Evolutionary conservation across 2,329 filamentous ascomycete species (phyloP), one percentile per base, ranked within the genome.

Genomic region (Malbranchea cinnamomea): DNA sequence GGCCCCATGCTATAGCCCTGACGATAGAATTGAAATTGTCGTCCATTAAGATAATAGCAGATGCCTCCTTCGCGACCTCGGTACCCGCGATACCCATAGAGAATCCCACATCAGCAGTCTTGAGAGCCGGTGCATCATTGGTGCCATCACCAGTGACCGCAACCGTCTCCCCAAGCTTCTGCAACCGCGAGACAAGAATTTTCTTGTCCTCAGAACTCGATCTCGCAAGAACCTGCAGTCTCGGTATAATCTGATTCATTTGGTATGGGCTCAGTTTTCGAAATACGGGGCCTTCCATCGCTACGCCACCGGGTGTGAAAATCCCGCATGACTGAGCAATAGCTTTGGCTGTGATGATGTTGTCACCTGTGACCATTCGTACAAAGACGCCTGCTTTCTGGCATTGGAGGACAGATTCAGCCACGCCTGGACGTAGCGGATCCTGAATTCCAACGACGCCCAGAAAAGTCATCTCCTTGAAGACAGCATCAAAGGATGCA

Each of bases 241-340:
- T 59, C 0, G 71, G 71, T 6, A 79, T 59, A 1, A 65, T 56
- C 30, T 64, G 49, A 37, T 70, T 63, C 60, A 78, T 71, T 38
- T 75, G 64, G 4, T 59, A 54, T 17, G 72, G 61, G 7, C 60
- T 64, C 10, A 78, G 61, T 35, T 68, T 66, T 28, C 75, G 65
- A 53, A 80, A 79, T 23, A 61, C 64, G 8, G 73, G 74, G 0
- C 74, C 75, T 53, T 79, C 74, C 71, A 80, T 76, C 28, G 74
- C 68, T 34, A 74, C 53, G 5, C 67, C 73, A 26, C 67, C 67
- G 24, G 57, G 49, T 3, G 58, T 63, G 10, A 64, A 65, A 50
- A 83, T 80, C 26, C 78, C 78, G 39, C 78, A 84, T 31, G 82
- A 74, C 11, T 60, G 62, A 2, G 78, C 77, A 41, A 84, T 84